These are phyloP conservation scores for Pelargonium nanum DNA, from an alignment of 345 rosid genomes.

Conservation along the genomic window DNA sequence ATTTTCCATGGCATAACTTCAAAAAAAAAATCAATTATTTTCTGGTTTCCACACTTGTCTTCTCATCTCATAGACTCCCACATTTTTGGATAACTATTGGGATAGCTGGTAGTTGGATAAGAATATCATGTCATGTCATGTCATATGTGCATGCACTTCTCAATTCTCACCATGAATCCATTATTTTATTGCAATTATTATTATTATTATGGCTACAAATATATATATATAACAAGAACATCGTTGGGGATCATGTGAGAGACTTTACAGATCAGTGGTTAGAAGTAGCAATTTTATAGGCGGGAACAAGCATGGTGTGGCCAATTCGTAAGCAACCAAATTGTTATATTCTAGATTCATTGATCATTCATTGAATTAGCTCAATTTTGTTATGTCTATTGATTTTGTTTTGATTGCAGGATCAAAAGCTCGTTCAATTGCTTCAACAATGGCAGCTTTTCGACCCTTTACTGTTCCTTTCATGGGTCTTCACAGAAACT, in stretches of 20 bases:
- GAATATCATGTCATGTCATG: not conserved
- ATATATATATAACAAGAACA: no score
- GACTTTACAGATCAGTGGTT: no score
- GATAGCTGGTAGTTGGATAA: not conserved
- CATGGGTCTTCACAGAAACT: not conserved
- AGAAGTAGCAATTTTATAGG: not conserved
- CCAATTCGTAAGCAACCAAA: not conserved
- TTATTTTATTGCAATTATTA: no score
- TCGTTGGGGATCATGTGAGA: no score
- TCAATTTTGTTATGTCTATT: not conserved
- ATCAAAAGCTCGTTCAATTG: not conserved
- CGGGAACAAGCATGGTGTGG: not conserved
- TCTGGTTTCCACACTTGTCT: not conserved
- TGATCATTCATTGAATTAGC: not conserved
- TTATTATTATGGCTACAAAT: no score
- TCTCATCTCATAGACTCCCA: not conserved
- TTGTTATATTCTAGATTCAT: not conserved
- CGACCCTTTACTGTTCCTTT: not conserved
- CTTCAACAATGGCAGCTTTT: not conserved
- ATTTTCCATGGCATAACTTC: no score
- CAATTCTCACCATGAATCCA: no score
- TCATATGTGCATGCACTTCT: no score
- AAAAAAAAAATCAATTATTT: no score
- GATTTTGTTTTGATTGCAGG: no score
- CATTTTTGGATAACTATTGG: not conserved